Conservation (phyloP, 257 asterid genomes). For the Primulina tabacum region DNA sequence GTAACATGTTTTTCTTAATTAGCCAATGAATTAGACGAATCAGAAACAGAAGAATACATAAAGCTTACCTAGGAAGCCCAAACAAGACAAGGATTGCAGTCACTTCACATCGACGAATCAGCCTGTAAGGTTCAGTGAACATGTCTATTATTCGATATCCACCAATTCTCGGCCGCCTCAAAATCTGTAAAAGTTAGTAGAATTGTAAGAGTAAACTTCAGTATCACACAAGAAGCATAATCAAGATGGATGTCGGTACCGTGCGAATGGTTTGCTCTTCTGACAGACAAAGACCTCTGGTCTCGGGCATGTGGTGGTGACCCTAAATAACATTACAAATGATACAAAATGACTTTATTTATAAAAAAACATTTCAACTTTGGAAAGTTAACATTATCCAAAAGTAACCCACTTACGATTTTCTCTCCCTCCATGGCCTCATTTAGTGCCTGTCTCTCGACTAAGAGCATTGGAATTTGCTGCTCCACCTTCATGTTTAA, state of each 20-base stretch:
- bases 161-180: conserved; percentile 77
- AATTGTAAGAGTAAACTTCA: conserved; percentile 6
- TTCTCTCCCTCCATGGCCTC: conserved; percentile 99
- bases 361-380: neutral
- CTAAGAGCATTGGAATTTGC: conserved; percentile 85
- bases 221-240: neutral
- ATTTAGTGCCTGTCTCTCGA: conserved; percentile 91
- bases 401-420: conserved; percentile 41
- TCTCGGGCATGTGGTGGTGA: conserved; percentile 86
- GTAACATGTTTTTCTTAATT: neutral
- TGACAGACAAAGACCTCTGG: conserved; percentile 91
- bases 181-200: conserved; percentile 45
- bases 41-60: neutral
- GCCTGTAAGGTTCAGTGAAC: conserved; percentile 87
- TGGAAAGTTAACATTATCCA: neutral
- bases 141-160: conserved; percentile 76
- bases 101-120: conserved; percentile 81
- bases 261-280: conserved; percentile 91
- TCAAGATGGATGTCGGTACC: conserved; percentile 40
- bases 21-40: neutral
- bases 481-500: conserved; percentile 95
- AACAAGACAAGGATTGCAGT: conserved; percentile 91
- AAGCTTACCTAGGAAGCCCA: conserved; percentile 87
- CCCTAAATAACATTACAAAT: conserved; percentile 48
- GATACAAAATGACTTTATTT: neutral